Evolutionary conservation across 495 filamentous ascomycete species (phyloP).

Genomic region (Tuber magnatum): DNA sequence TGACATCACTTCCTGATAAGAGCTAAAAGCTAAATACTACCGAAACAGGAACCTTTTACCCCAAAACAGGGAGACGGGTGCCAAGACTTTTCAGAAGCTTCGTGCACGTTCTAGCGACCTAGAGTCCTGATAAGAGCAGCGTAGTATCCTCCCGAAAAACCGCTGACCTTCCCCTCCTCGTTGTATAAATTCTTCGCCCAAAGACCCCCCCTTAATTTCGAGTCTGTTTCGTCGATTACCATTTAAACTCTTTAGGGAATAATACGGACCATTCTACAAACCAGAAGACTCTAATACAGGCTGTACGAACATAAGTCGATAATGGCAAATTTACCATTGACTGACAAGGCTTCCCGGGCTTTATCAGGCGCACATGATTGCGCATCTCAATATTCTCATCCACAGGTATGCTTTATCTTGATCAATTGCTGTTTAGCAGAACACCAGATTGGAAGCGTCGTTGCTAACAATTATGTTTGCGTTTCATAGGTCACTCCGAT

Average conservation of each 20-base stretch:
- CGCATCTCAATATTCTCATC: slow-evolving; percentile 79
- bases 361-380: slow-evolving; percentile 75
- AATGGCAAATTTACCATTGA: slow-evolving; percentile 55
- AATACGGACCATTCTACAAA: not conserved
- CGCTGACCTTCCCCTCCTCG: not conserved
- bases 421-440: not conserved
- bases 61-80: not conserved
- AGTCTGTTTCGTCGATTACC: not conserved
- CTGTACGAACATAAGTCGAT: not conserved
- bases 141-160: not conserved
- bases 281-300: not conserved
- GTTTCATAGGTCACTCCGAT: slow-evolving; percentile 51
- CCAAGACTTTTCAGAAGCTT: not conserved
- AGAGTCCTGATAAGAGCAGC: not conserved
- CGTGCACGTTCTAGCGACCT: not conserved
- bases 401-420: slow-evolving; percentile 55
- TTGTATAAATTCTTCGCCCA: not conserved
- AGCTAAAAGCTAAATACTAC: not conserved
- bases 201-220: not conserved
- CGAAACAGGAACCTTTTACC: not conserved
- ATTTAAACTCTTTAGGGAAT: not conserved
- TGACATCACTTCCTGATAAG: not conserved
- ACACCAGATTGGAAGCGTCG: not conserved
- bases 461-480: not conserved
- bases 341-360: slow-evolving; percentile 81